Evolutionary conservation across 768 basidiomycete genomes (phyloP), one percentile per base, ranked within the genome.

Genomic region (Coprinopsis sp.): DNA sequence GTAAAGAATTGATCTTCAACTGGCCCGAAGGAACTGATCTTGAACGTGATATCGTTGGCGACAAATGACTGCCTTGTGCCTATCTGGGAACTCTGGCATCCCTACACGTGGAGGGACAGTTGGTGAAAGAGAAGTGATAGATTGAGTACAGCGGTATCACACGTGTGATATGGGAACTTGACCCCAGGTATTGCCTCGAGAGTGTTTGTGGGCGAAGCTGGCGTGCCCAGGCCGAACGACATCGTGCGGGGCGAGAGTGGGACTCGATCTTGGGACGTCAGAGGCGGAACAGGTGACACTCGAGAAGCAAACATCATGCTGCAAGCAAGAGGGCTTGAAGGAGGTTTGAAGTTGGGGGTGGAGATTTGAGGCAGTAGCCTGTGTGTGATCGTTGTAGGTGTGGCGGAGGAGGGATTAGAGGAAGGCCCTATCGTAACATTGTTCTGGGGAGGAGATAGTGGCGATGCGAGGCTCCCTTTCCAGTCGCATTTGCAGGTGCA

Each of bases 21-120:
- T 34, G 96, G 96, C 34, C 95, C 95, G 66, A 99, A 99, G 11
- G 96, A 97, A 44, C 96, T 96, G 53, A 97, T 98, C 69, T 88
- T 94, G 78, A 82, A 96, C 12, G 96, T 99, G 69, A 98, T 99
- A 58, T 99, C 96, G 68, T 99, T 99, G 45, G 96, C 91, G 51
- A 99, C 78, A 37, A n/a, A 91, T 88, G 7, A 98, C 87, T 1
- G 83, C 80, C 51, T 78, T 82, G 58, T 96, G 88, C 23, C 96
- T 96, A 21, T 75, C 68, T 37, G 91, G 91, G 67, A 78, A 96
- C 66, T 98, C 96, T 2, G 96, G 95, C 0, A 93, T 97, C 54
- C 74, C 72, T 54, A 98, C 11, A 39, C 38, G 19, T 11, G 5
- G 12, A 8, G 38, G n/a, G n/a, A n/a, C 22, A 25, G 30, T 8